phyloP scores from a whole-genome alignment of 2,329 filamentous ascomycete genomes.

The Exserohilum turcica region DNA sequence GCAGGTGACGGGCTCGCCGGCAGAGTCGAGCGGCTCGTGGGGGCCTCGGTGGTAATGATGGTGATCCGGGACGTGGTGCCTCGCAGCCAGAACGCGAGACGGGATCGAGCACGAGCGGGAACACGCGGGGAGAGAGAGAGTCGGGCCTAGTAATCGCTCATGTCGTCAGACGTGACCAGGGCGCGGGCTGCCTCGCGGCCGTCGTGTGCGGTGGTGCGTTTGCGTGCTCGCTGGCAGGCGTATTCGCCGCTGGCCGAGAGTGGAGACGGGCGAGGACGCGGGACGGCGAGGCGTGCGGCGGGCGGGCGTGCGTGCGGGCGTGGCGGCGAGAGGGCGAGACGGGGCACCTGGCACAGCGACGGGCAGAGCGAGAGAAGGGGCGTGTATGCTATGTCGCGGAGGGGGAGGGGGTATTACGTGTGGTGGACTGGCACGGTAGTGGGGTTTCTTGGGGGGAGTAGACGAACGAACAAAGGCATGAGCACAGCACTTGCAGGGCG shows the following conservation, averaged over 20 bases:
- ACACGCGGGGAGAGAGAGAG: conserved; percentile 8
- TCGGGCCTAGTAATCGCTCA: conserved; percentile 13
- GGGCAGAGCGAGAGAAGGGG: not conserved
- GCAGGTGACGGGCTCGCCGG: not conserved
- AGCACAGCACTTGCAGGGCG: conserved; percentile 12
- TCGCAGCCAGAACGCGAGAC: conserved; percentile 17
- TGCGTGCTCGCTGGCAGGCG: conserved; percentile 4
- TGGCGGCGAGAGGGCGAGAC: too few species aligned
- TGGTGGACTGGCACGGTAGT: conserved; percentile 5
- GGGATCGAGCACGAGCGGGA: conserved; percentile 8
- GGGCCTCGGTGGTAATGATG: not conserved
- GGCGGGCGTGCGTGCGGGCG: not conserved
- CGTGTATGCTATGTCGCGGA: conserved; percentile 2
- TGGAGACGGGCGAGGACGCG: not conserved
- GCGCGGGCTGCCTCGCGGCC: conserved; percentile 5
- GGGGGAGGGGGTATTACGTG: conserved; percentile 1
- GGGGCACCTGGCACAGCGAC: not conserved
- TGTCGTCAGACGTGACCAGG: conserved; percentile 16
- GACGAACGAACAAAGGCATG: conserved; percentile 12
- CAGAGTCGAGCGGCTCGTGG: too few species aligned
- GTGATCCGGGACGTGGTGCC: conserved; percentile 9
- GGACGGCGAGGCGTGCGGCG: conserved; percentile 1
- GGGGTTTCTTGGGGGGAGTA: conserved; percentile 9
- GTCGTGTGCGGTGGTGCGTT: not conserved
- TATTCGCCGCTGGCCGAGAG: conserved; percentile 12